phyloP scores from a whole-genome alignment of 169 alveolate species.

The Cardiosporidium cionae region DNA sequence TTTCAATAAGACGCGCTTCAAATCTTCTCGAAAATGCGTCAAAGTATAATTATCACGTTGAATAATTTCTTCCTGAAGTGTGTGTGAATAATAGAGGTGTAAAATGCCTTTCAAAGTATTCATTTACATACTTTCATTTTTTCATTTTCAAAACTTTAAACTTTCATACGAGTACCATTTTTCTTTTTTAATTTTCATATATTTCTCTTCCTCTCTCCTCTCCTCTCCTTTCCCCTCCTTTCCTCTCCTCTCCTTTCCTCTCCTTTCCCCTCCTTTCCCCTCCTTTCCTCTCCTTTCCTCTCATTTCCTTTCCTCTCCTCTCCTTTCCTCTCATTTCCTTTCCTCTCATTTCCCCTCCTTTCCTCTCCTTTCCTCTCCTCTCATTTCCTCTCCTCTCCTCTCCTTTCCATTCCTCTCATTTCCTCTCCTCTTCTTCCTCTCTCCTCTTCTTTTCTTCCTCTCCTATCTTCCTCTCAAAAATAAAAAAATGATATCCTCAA shows the following conservation, averaged over 20 bases:
- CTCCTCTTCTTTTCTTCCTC: constrained; percentile 64
- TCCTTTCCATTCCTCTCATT: not conserved
- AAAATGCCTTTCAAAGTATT: too few species aligned
- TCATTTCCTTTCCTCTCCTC: constrained; percentile 30
- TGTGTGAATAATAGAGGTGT: too few species aligned
- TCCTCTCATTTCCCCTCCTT: constrained; percentile 13
- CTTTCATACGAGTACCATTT: too few species aligned
- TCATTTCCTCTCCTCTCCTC: constrained; percentile 1
- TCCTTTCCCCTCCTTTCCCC: constrained; percentile 27
- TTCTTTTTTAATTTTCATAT: too few species aligned
- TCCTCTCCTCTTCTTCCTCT: constrained; percentile 43
- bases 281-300: constrained; percentile 41
- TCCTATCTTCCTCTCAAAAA: constrained; percentile 83
- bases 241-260: constrained; percentile 35
- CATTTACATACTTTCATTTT: too few species aligned
- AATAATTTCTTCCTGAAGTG: too few species aligned
- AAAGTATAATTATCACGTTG: too few species aligned
- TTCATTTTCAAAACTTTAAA: too few species aligned
- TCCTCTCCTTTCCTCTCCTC: not conserved
- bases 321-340: constrained; percentile 37
- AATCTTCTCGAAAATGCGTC: too few species aligned
- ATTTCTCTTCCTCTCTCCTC: too few species aligned
- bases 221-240: too few species aligned
- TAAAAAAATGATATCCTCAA: constrained; percentile 81
- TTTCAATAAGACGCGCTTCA: too few species aligned